Evolutionary conservation across 2,329 filamentous ascomycete species (phyloP).

Genomic region (Fusarium humuli): DNA sequence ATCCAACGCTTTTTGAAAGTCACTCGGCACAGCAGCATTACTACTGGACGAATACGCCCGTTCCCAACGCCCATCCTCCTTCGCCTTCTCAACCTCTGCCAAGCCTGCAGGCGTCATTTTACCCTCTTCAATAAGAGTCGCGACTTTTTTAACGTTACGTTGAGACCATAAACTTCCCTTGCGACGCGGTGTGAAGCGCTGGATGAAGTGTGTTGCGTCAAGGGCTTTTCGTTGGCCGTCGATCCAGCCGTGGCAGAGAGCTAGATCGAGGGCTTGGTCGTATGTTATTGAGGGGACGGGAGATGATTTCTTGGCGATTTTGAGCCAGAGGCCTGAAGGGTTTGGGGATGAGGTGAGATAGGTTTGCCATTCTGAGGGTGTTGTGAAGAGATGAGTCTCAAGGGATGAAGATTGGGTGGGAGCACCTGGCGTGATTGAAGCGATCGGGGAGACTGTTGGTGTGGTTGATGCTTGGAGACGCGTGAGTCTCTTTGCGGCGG

Average conservation of each 20-base stretch:
- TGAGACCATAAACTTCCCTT: conserved; percentile 68
- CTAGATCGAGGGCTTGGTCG: conserved; percentile 65
- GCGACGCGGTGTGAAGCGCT: conserved; percentile 69
- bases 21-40: conserved; percentile 59
- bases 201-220: conserved; percentile 62
- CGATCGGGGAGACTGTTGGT: rapidly evolving
- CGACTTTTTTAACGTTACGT: conserved; percentile 67
- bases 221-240: conserved; percentile 63
- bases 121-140: conserved; percentile 56
- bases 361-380: conserved; percentile 26
- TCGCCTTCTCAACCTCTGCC: conserved; percentile 65
- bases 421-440: not conserved
- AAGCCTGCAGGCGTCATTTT: conserved; percentile 62
- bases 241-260: conserved; percentile 73
- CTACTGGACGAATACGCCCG: conserved; percentile 65
- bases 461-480: not conserved
- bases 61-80: conserved; percentile 68
- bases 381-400: conserved; percentile 30
- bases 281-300: conserved; percentile 59
- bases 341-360: conserved; percentile 33
- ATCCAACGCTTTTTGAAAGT: conserved; percentile 60
- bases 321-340: conserved; percentile 58
- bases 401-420: not conserved
- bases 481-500: conserved; percentile 14
- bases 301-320: conserved; percentile 61